Evolutionary conservation across 139 green algal genomes (phyloP).

Genomic region (Picochlorum costavermella): DNA sequence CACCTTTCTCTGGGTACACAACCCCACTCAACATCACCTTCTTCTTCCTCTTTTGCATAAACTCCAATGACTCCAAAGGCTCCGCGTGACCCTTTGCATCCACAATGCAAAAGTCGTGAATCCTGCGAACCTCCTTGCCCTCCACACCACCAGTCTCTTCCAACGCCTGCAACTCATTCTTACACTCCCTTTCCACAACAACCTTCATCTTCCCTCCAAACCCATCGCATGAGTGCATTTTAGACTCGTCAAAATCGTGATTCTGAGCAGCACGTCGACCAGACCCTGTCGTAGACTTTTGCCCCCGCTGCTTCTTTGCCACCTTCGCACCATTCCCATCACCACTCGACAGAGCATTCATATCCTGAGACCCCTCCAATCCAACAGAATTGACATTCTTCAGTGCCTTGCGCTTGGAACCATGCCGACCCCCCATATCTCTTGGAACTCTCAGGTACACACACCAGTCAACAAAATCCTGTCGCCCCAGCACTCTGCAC

Average conservation of each 20-base stretch:
- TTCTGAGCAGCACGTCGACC: constrained; percentile 35
- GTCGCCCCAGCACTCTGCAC: too few species aligned
- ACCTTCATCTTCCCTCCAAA: constrained; percentile 5
- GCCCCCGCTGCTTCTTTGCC: background rate
- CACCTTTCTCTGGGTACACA: constrained; percentile 25
- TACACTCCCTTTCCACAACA: background rate
- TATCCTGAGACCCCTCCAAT: too few species aligned
- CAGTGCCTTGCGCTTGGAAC: too few species aligned
- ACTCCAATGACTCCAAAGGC: constrained; percentile 19
- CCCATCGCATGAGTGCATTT: constrained; percentile 12
- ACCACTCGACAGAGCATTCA: background rate
- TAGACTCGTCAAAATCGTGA: constrained; percentile 22
- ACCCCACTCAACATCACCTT: constrained; percentile 22
- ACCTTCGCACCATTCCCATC: background rate
- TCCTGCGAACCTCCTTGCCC: constrained; percentile 1
- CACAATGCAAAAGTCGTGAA: constrained; percentile 23
- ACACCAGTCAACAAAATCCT: too few species aligned
- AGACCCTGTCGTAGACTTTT: constrained; percentile 27
- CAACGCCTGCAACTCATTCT: background rate
- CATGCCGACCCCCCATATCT: too few species aligned
- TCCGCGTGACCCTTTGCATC: constrained; percentile 11
- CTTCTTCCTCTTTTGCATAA: background rate
- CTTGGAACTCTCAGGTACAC: too few species aligned
- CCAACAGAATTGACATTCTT: too few species aligned
- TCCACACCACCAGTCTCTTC: background rate